A percentile compares a stretch with the other conserved stretches of the same genome.
Evolutionary conservation across 345 rosid genomes (phyloP).

Genomic region (Streptanthus diversifolius): DNA sequence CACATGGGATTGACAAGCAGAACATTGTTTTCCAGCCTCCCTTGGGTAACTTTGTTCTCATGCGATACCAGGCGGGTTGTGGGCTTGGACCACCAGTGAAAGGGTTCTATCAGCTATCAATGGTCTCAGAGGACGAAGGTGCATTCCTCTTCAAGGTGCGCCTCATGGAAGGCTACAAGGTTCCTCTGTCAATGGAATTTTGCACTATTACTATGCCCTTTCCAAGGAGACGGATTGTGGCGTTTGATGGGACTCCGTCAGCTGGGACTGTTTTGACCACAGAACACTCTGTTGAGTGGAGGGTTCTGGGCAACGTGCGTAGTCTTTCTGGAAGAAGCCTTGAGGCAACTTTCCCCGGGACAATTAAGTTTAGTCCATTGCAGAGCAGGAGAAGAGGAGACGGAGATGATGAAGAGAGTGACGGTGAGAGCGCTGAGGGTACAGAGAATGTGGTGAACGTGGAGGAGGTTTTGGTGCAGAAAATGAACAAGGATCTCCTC

Average conservation of each 20-base stretch:
- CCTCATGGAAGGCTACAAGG: conserved; percentile 84
- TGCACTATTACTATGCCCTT: conserved; percentile 92
- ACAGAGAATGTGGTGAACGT: conserved; percentile 62
- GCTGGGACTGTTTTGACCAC: conserved; percentile 70
- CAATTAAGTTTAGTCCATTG: conserved; percentile 82
- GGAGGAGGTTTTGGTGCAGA: conserved; percentile 76
- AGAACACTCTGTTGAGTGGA: conserved; percentile 92
- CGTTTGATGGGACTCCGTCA: conserved; percentile 88
- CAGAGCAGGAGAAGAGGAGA: conserved; percentile 50
- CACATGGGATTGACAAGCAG: conserved; percentile 71
- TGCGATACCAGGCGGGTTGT: conserved; percentile 75
- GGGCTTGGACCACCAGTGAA: conserved; percentile 78
- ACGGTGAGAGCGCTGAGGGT: conserved; percentile 49
- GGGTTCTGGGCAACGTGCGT: conserved; percentile 66
- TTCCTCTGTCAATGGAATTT: conserved; percentile 81
- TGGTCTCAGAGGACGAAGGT: conserved; percentile 97
- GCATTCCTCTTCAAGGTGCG: conserved; percentile 83
- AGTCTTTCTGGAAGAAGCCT: conserved; percentile 70
- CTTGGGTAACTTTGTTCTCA: conserved; percentile 77
- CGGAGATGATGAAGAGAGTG: conserved; percentile 72
- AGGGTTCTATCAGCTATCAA: conserved; percentile 91
- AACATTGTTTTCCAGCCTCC: conserved; percentile 86
- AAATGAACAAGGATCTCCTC: conserved; percentile 83
- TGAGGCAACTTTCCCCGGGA: conserved; percentile 90
- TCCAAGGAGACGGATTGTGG: conserved; percentile 70